phyloP scores from a whole-genome alignment of 805 yeast genomes.

The Kazachstania kunashirensis region DNA sequence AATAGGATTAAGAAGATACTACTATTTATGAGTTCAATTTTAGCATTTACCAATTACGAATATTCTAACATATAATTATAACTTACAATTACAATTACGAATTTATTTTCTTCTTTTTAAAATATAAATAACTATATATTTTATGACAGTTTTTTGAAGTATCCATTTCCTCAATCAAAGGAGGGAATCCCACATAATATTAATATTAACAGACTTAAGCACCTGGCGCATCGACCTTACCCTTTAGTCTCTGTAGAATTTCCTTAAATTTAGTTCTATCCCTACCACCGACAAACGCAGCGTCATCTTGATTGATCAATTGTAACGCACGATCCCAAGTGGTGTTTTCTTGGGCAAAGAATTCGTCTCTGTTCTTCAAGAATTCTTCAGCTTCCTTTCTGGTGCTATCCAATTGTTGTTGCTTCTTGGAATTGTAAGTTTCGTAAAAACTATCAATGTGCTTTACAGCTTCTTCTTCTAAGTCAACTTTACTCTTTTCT shows the following conservation, averaged over 20 bases:
- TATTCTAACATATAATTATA: too few relatives aligned
- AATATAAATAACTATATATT: too few relatives aligned
- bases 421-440: conserved; percentile 77
- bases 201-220: conserved; percentile 38
- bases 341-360: conserved; percentile 60
- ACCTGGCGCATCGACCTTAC: conserved; percentile 65
- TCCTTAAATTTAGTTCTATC: conserved; percentile 66
- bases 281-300: conserved; percentile 38
- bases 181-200: too few relatives aligned
- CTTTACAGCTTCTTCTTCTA: conserved; percentile 66
- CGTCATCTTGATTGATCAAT: conserved; percentile 36
- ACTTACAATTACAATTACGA: too few relatives aligned
- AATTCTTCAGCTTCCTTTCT: conserved; percentile 61
- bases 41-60: too few relatives aligned
- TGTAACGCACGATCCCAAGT: conserved; percentile 69
- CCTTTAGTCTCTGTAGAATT: conserved; percentile 53
- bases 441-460: conserved; percentile 89
- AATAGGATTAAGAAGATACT: conserved; percentile 4
- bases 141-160: too few relatives aligned
- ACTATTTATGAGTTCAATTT: conserved; percentile 10
- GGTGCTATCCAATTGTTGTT: conserved; percentile 53
- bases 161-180: too few relatives aligned
- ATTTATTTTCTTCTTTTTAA: too few relatives aligned
- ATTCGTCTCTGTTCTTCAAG: conserved; percentile 64
- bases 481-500: conserved; percentile 49